phyloP scores from a whole-genome alignment of 2,329 filamentous ascomycete genomes.

The Microcyclospora pomicola region DNA sequence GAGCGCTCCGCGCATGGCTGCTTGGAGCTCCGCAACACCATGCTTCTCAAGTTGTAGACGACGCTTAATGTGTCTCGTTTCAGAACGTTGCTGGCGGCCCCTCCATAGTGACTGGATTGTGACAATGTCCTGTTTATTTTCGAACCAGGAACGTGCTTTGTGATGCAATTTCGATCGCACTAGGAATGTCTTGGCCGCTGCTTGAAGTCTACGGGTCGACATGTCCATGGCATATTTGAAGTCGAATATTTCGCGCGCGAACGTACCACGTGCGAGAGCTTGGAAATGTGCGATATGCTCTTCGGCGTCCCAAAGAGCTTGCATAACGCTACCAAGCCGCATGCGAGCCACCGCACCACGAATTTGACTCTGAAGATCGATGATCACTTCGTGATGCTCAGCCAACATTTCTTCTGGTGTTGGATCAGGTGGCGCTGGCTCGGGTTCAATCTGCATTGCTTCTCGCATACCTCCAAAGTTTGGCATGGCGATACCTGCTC shows the following conservation, averaged over 20 bases:
- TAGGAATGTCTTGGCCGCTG: conserved; percentile 61
- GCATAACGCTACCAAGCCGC: conserved; percentile 69
- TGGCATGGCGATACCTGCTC: conserved; percentile 87
- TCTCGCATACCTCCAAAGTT: conserved; percentile 96
- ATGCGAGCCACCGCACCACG: conserved; percentile 68
- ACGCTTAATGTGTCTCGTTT: conserved; percentile 34
- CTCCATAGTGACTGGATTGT: conserved; percentile 71
- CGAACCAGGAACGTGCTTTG: conserved; percentile 54
- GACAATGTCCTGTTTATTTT: conserved; percentile 54
- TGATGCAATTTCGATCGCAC: conserved; percentile 49
- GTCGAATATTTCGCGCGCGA: conserved; percentile 64
- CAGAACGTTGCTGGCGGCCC: conserved; percentile 42
- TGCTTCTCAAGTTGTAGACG: conserved; percentile 32
- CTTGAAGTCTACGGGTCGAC: conserved; percentile 71
- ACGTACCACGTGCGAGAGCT: conserved; percentile 74
- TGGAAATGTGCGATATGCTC: conserved; percentile 68
- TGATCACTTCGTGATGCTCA: conserved; percentile 57
- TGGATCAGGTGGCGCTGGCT: conserved; percentile 62
- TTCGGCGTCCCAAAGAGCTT: conserved; percentile 77
- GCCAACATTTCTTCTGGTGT: conserved; percentile 76
- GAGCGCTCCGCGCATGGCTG: conserved; percentile 36
- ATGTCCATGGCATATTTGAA: conserved; percentile 72
- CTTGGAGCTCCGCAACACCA: conserved; percentile 30
- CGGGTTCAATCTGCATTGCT: conserved; percentile 76
- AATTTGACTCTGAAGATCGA: conserved; percentile 76